Evolutionary conservation across 2,329 filamentous ascomycete species (phyloP), one percentile per base, ranked within the genome.

Genomic region (Ophiocordyceps sinensis): DNA sequence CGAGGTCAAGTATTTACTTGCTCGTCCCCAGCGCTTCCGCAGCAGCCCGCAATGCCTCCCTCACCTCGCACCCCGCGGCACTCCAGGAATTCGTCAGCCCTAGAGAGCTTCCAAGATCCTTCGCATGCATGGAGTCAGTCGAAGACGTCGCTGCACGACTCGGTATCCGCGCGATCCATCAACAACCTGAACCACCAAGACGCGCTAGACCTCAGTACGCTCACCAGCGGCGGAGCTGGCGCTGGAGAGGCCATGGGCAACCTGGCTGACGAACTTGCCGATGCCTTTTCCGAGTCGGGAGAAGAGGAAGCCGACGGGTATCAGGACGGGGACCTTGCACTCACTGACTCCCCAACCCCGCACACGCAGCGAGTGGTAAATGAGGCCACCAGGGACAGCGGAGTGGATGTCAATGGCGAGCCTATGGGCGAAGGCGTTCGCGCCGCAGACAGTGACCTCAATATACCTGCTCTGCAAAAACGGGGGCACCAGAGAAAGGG

Each of bases 261-360:
- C 50, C 60, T 91, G 38, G 85, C 85, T 2, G 85, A 89, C 59
- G 85, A 91, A 59, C 65, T 91, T 38, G 85, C 81, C 2, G 82
- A 83, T 53, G 78, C 79, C 4, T 76, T 82, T 57, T 77, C 74
- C 36, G 77, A 77, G 29, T 80, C 77, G 9, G 75, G 73, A 43
- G 77, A 75, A 34, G 76, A 78, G 45, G 77, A 76, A 32, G 75
- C 78, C 32, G 71, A 70, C 17, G 68, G 70, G 36, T 66, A 69
- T 17, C 58, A 51, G 44, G 63, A 67, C 29, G 64, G 66, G 12
- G 66, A 67, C n/a, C 17, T 26, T 17, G 31, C 19, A n/a, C 36
- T 30, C 12, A 5, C 12, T 10, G 28, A 30, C 17, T 31, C 19
- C 17, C 17, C 13, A 36, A 19, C 37, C n/a, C 14, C 12, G 15